Base-by-base conservation (phyloP, 176 grass and related monocot species). In the Hordeum marinum region DNA sequence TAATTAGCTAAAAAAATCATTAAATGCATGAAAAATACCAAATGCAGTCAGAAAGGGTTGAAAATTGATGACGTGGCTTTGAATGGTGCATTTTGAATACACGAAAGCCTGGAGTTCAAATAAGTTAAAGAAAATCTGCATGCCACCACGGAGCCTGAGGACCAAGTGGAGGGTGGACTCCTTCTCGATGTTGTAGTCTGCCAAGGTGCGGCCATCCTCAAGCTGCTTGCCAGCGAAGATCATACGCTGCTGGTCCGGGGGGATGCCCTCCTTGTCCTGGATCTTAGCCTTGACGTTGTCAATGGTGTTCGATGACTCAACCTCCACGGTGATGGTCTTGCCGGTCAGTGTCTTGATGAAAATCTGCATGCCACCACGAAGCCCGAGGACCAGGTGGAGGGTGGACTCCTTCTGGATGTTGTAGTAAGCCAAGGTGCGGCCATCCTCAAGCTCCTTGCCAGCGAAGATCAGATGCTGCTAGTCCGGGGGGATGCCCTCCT, bases 151-250 rank as follows among this genome's bases (percentile, higher is more conserved):
- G 1, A 92, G 90, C 4, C 90, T 35, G 9, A 94, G 64, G 4
- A 96, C 91, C 34, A 96, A 63, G 82, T 91, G 91, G n/a, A 96
- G 84, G 36, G 94, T 93, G 27, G 89, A 96, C 78, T 96, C 93
- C 88, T 96, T 93, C 87, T 96, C 91, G 74, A 96, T 96, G 89
- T 93, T 96, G 89, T 96, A 96, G 83, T 96, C 94, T 3, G 91
- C 94, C 1, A 96, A 75, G 11, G 91, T 96, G 72, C 91, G 86
- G 43, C 91, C 94, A 48, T 96, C 94, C 75, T 96, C 89, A 3
- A 96, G 91, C 91, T 96, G 94, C 91, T 96, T 96, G 3, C 94
- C 94, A 0, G 94, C 94, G 18, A 96, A 96, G 68, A 96, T 96
- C 6, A 96, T 84, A 10, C 94, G 87, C 89, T 91, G 94, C 94